Percentiles rank a stretch among this genome's conserved stretches.
These are phyloP conservation scores for Thelephora ganbajun DNA, from an alignment of 768 basidiomycete genomes.

Conservation along the genomic window DNA sequence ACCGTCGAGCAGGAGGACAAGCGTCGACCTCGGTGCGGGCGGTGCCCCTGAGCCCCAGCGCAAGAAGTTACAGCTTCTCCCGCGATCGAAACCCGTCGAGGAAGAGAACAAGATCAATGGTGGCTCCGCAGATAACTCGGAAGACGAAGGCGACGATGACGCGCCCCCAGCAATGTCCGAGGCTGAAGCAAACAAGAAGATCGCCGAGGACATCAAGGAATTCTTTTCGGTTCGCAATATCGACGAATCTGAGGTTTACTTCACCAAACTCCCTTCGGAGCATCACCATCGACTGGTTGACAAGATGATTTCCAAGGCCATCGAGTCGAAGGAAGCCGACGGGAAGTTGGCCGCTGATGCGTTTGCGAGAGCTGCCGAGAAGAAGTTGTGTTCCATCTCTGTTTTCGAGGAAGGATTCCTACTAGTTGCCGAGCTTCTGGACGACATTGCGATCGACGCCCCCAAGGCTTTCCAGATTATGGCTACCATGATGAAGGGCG, in stretches of 20 bases:
- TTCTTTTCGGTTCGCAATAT: slow-evolving; percentile 76
- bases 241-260: slow-evolving; percentile 81
- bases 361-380: slow-evolving; percentile 47
- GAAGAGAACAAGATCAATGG: slow-evolving; percentile 23
- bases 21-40: slow-evolving; percentile 32
- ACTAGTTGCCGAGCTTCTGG: slow-evolving; percentile 60
- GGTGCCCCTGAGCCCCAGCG: slow-evolving; percentile 44
- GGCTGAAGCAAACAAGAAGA: slow-evolving; percentile 57
- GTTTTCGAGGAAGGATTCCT: slow-evolving; percentile 66
- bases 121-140: slow-evolving; percentile 34
- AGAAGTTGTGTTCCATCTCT: slow-evolving; percentile 41
- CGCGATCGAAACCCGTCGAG: slow-evolving; percentile 61
- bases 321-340: slow-evolving; percentile 75
- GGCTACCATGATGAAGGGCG: slow-evolving; percentile 60
- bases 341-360: slow-evolving; percentile 67
- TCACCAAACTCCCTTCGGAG: slow-evolving; percentile 52
- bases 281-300: slow-evolving; percentile 58
- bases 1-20: slow-evolving; percentile 34
- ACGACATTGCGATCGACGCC: slow-evolving; percentile 83
- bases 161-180: slow-evolving; percentile 40
- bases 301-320: slow-evolving; percentile 50
- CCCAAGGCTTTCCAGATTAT: slow-evolving; percentile 74
- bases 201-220: slow-evolving; percentile 74
- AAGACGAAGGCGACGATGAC: slow-evolving; percentile 28
- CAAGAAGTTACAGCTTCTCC: slow-evolving; percentile 59